Percentiles rank a stretch among this genome's conserved stretches.
Conservation (phyloP, 768 basidiomycete genomes). For the Boletellus sp. region DNA sequence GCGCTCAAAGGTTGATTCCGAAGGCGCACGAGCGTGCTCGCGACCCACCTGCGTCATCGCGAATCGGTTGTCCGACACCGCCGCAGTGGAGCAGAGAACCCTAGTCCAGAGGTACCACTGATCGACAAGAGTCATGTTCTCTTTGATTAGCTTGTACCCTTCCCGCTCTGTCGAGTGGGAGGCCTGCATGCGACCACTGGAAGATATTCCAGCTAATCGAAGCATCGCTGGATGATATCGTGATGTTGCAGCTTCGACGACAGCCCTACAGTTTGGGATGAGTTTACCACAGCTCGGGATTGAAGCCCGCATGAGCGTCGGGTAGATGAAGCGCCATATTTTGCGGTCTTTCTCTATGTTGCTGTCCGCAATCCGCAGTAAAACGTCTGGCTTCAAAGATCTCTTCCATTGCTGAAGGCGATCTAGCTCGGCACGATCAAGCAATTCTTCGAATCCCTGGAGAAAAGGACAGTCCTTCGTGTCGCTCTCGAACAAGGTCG, state of each 20-base stretch:
- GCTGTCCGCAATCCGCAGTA: conserved; percentile 72
- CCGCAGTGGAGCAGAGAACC: conserved; percentile 78
- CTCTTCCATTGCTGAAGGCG: conserved; percentile 68
- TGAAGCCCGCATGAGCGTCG: conserved; percentile 57
- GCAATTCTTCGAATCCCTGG: conserved; percentile 60
- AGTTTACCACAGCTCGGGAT: conserved; percentile 46
- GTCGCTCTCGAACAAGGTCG: conserved; percentile 53
- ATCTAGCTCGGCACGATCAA: conserved; percentile 56
- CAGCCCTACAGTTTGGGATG: conserved; percentile 54
- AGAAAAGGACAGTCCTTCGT: conserved; percentile 45
- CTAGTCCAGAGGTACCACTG: conserved; percentile 88
- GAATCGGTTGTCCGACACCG: conserved; percentile 59
- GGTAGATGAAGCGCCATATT: conserved; percentile 73
- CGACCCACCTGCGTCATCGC: conserved; percentile 51
- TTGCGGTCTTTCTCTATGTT: conserved; percentile 59
- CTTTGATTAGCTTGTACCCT: conserved; percentile 47
- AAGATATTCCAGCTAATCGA: conserved; percentile 68
- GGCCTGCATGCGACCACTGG: conserved; percentile 38
- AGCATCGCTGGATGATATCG: conserved; percentile 72
- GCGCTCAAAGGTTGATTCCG: conserved; percentile 72
- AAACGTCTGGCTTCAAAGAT: conserved; percentile 50
- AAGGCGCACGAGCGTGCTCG: conserved; percentile 67
- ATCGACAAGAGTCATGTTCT: conserved; percentile 57
- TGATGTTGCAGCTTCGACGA: conserved; percentile 61
- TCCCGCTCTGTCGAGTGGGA: conserved; percentile 49